phyloP scores from a whole-genome alignment of 768 basidiomycete species.

The Hemileccinum impolitum region DNA sequence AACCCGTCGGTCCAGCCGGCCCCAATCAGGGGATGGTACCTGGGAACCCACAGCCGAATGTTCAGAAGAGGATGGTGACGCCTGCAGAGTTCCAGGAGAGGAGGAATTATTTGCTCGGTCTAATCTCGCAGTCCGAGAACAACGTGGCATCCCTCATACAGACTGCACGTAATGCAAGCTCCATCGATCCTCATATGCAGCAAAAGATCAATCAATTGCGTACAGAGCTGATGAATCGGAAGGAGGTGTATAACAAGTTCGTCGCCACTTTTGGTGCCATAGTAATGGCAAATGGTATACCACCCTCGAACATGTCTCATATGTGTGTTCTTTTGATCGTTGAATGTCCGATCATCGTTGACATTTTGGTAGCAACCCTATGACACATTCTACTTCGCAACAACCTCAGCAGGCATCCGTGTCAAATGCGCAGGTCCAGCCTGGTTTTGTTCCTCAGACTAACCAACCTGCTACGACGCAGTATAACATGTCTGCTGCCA shows the following conservation, averaged over 20 bases:
- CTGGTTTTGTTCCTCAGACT: constrained; percentile 18
- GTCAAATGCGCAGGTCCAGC: constrained; percentile 18
- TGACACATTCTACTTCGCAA: constrained; percentile 17
- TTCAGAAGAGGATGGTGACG: constrained; percentile 22
- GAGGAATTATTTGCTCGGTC: constrained; percentile 6
- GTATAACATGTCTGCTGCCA: constrained; percentile 21
- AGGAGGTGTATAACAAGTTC: constrained; percentile 40
- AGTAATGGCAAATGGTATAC: constrained; percentile 19
- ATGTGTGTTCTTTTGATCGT: constrained; percentile 29
- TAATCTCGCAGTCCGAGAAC: constrained; percentile 17
- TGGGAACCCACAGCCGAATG: constrained; percentile 20
- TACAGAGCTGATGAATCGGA: constrained; percentile 28
- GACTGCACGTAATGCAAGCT: constrained; percentile 7
- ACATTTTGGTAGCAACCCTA: constrained; percentile 17
- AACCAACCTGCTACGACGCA: constrained; percentile 8
- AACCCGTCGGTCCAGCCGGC: constrained; percentile 18
- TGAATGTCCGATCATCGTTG: background rate
- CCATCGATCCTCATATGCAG: constrained; percentile 18
- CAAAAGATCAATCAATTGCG: constrained; percentile 18
- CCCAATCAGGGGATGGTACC: constrained; percentile 23
- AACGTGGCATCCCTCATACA: constrained; percentile 5
- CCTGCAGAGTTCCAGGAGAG: constrained; percentile 24
- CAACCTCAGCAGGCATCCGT: constrained; percentile 13
- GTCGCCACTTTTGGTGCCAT: constrained; percentile 26
- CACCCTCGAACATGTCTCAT: constrained; percentile 25